A percentile compares a stretch with the other conserved stretches of the same genome.
These are phyloP conservation scores for Sporisorium exsertum DNA, from an alignment of 1,284 basidiomycete species.

Conservation along the genomic window DNA sequence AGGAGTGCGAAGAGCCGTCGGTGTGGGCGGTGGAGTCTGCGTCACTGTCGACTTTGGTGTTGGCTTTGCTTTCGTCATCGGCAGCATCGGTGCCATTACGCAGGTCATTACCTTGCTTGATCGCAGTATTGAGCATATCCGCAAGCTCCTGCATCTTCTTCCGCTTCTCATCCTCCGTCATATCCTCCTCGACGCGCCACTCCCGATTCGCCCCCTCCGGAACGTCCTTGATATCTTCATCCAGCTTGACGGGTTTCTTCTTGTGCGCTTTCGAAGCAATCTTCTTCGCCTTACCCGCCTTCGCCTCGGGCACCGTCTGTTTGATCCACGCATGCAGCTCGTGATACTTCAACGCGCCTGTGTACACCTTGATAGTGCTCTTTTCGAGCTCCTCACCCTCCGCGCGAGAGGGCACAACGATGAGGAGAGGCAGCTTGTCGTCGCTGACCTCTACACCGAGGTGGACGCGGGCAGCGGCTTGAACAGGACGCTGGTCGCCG, in stretches of 20 bases:
- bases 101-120: conserved; percentile 32
- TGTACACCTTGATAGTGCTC: conserved; percentile 51
- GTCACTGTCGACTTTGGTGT: conserved; percentile 4
- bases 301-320: conserved; percentile 47
- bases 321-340: conserved; percentile 62
- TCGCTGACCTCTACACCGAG: conserved; percentile 57
- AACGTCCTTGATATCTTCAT: conserved; percentile 32
- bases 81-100: conserved; percentile 10
- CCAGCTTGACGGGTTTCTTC: conserved; percentile 29
- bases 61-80: background rate
- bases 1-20: conserved; percentile 17
- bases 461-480: conserved; percentile 46
- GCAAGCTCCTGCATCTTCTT: conserved; percentile 49
- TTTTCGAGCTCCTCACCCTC: conserved; percentile 40
- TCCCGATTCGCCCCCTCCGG: conserved; percentile 34
- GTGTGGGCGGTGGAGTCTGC: conserved; percentile 11
- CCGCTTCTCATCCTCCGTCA: conserved; percentile 37
- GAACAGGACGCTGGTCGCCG: conserved; percentile 54
- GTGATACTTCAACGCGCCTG: conserved; percentile 60
- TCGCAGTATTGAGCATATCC: conserved; percentile 48
- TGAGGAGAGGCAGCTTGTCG: conserved; percentile 54
- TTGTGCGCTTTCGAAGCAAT: conserved; percentile 23
- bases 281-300: conserved; percentile 45
- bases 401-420: conserved; percentile 46
- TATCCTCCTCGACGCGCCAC: conserved; percentile 45